phyloP scores from a whole-genome alignment of 2,329 filamentous ascomycete genomes.

The Claviceps sorghi region DNA sequence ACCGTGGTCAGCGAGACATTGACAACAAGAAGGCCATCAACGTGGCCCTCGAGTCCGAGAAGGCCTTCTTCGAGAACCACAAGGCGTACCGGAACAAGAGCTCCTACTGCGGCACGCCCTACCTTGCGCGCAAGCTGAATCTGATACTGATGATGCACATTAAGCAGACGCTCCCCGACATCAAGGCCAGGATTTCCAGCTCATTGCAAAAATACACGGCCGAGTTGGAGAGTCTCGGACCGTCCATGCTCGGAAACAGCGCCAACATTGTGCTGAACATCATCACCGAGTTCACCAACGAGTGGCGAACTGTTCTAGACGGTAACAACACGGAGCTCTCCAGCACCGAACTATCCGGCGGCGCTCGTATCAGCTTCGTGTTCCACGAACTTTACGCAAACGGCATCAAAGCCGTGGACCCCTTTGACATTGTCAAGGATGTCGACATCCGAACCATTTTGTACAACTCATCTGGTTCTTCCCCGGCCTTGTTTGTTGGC shows the following conservation, averaged over 20 bases:
- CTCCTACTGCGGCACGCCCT: constrained; percentile 95
- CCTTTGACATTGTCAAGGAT: constrained; percentile 95
- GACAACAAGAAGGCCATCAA: constrained; percentile 95
- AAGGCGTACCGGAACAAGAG: constrained; percentile 98
- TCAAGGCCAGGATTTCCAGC: constrained; percentile 90
- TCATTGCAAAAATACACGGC: constrained; percentile 82
- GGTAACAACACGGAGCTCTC: constrained; percentile 95
- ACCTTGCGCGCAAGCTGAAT: constrained; percentile 91
- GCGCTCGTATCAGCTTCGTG: constrained; percentile 96
- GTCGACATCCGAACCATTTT: constrained; percentile 92
- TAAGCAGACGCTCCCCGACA: constrained; percentile 96
- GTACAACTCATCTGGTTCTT: constrained; percentile 98
- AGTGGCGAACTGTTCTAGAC: constrained; percentile 90
- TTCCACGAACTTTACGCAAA: constrained; percentile 98
- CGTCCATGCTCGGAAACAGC: constrained; percentile 90
- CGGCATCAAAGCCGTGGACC: constrained; percentile 92
- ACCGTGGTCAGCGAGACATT: constrained; percentile 93
- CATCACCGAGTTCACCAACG: constrained; percentile 96
- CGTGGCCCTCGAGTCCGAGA: constrained; percentile 81
- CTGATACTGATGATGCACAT: constrained; percentile 99
- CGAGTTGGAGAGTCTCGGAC: constrained; percentile 72
- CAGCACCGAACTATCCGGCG: constrained; percentile 84
- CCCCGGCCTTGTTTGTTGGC: constrained; percentile 89
- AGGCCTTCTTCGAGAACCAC: constrained; percentile 96
- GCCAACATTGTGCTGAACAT: constrained; percentile 96